phyloP scores from a whole-genome alignment of 805 yeast species.

The Candida fluviatilis region DNA sequence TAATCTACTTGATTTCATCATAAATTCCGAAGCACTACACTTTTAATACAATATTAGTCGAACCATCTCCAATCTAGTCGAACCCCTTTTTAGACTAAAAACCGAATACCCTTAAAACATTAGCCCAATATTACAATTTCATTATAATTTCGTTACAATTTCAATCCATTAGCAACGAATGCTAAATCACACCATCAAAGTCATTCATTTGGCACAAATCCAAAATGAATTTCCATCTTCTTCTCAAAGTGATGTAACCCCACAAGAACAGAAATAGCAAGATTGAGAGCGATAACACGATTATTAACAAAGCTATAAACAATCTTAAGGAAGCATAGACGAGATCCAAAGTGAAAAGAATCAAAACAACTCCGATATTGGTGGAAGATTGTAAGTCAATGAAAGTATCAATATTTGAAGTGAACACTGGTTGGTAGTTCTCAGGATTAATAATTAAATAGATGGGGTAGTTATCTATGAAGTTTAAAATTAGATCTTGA shows the following conservation, averaged over 20 bases:
- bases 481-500: neutral
- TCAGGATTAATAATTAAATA: neutral
- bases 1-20: no score
- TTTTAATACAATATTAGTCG: no score
- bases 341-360: neutral
- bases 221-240: slow-evolving; percentile 1
- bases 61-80: no score
- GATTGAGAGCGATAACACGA: neutral
- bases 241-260: neutral
- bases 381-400: neutral
- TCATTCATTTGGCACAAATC: neutral
- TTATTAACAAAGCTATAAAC: neutral
- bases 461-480: neutral
- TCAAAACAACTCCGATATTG: neutral
- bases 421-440: slow-evolving; percentile 3
- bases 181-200: neutral
- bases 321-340: slow-evolving; percentile 1
- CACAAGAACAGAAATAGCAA: neutral
- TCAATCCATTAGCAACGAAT: no score
- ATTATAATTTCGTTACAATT: no score
- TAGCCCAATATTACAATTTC: no score
- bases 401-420: neutral
- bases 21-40: no score
- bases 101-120: no score
- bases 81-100: no score